These are phyloP conservation scores for Ophiostoma tasmaniense DNA, from an alignment of 2,329 filamentous ascomycete species.

Conservation along the genomic window DNA sequence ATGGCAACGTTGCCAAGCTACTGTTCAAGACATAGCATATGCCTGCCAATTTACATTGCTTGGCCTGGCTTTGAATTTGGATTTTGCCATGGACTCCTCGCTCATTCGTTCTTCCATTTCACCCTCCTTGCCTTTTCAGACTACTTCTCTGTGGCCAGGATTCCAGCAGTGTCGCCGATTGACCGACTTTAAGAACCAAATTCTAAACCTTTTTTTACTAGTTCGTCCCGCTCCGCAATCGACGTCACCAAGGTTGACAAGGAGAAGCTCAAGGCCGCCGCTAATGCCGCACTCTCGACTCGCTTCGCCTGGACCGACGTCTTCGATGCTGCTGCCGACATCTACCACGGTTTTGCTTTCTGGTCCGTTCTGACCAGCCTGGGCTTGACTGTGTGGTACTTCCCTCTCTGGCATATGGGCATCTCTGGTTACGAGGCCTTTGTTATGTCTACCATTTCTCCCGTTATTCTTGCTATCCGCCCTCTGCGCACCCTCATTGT, in stretches of 20 bases:
- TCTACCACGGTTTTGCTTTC: conserved; percentile 92
- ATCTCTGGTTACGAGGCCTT: conserved; percentile 92
- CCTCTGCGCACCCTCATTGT: conserved; percentile 59
- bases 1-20: neutral
- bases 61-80: neutral
- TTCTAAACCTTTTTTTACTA: conserved; percentile 24
- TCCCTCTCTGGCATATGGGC: conserved; percentile 98
- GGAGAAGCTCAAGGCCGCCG: conserved; percentile 64
- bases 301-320: conserved; percentile 65
- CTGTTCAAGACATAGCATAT: neutral
- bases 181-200: neutral
- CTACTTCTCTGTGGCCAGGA: neutral
- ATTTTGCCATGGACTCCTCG: neutral
- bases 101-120: neutral
- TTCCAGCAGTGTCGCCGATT: neutral
- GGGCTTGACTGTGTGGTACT: conserved; percentile 90
- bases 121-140: neutral
- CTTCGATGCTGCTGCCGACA: conserved; percentile 74
- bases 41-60: neutral
- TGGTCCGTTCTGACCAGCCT: conserved; percentile 92
- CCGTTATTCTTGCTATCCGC: conserved; percentile 65
- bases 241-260: conserved; percentile 54
- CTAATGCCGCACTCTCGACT: conserved; percentile 57
- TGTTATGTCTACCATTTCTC: conserved; percentile 76
- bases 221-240: conserved; percentile 40